Base-by-base conservation (phyloP, 257 asterid species). In the Anisodus acutangulus region DNA sequence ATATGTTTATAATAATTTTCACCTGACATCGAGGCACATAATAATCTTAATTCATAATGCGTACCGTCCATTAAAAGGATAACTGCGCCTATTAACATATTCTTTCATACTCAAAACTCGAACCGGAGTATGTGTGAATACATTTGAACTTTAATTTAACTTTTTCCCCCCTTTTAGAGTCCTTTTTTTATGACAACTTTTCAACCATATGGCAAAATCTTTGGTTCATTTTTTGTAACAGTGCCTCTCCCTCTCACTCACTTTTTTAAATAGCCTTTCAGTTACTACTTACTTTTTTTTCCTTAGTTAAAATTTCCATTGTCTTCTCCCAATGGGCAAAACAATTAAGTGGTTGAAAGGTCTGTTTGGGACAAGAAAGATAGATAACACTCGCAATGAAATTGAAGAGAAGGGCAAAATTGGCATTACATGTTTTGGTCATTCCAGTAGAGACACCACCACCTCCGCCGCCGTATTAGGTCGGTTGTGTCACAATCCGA, bases 261-360 rank as follows among this genome's bases (percentile, higher is more conserved):
- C 79, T 58, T 72, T 45, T 76, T 76, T 22, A 22, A 49, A 76
- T 37, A 76, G 7, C 59, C 83, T 22, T 13, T 63, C 35, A 60
- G 26, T 62, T 41, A 53, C 26, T 5, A 16, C 8, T 31, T 31
- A 31, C 35, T 31, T 11, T 64, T 37, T 37, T 12, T 54, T 70
- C 70, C 26, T 19, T 45, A 35, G n/a, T 37, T 31, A 31, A 31
- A 39, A 9, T 26, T 82, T 60, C 47, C 60, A 31, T 54, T 19
- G 49, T 78, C 17, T 45, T 58, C 10, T 3, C 69, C 41, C 41
- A 53, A 12, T 93, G 95, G 95, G 94, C 11, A 90, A 85, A 85
- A 89, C 92, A 6, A 84, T 92, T 0, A 87, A 92, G 71, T 93
- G 97, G 95, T 49, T 92, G 35, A 93, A 88, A 87, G 88, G 84